Base-by-base conservation (phyloP, 2,329 filamentous ascomycete genomes). In the Fusarium sp. region DNA sequence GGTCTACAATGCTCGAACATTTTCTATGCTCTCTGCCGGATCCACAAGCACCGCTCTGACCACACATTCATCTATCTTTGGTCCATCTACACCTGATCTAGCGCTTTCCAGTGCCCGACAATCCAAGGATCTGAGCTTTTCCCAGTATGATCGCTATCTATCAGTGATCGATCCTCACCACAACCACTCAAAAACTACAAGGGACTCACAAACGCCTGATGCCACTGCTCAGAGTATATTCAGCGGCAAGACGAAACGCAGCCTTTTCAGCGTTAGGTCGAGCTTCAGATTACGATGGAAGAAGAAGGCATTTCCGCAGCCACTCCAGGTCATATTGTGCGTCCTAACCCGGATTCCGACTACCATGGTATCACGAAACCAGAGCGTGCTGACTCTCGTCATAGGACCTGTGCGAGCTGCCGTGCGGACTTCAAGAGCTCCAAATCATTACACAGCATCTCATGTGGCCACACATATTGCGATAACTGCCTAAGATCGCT, bases 401-500 rank as follows among this genome's bases (percentile, higher is more conserved):
- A 59, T 74, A 91, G 89, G 67, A 86, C 85, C 23, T 91, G 89
- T 72, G 85, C 87, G 52, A 88, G 86, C 73, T 92, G 90, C 74
- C 86, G 86, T 66, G 86, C 88, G 54, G 86, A 89, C 54, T 85
- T 88, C 71, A 82, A 82, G 70, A 82, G 81, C 54, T 82, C 82
- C 38, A 80, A 80, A 37, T 74, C 81, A 9, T 77, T 89, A 33
- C 85, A 87, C 67, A 87, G 82, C 53, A 82, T 91, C 9, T 85
- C 87, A 6, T 92, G 90, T 71, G 85, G 86, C 23, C 89, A 92
- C 75, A 86, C 83, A 30, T 90, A 90, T 75, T 91, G 90, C 80
- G 79, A 84, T 42, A 80, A 81, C 54, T 92, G 90, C 72, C 79
- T 91, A 18, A 82, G 82, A 58, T 82, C 86, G 40, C 83, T 91